Evolutionary conservation across 768 basidiomycete species (phyloP).

Genomic region (Podaxis rugospora): DNA sequence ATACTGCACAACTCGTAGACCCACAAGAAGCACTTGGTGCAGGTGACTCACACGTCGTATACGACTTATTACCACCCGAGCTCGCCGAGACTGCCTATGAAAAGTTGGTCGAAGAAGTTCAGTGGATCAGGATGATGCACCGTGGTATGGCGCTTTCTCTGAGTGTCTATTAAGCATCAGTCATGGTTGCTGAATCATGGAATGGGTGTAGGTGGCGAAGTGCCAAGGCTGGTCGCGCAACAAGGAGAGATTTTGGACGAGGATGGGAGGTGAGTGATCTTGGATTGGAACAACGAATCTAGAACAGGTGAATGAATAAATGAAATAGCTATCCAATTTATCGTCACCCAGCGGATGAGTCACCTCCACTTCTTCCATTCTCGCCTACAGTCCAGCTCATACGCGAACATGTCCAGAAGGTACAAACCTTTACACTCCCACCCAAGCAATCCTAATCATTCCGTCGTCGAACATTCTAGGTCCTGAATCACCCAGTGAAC

Average conservation of each 20-base stretch:
- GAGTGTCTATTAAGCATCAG: neutral
- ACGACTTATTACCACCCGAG: conserved; percentile 52
- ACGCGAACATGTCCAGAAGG: conserved; percentile 55
- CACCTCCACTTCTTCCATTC: conserved; percentile 63
- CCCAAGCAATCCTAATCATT: neutral
- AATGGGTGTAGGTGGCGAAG: conserved; percentile 54
- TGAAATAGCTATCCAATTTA: conserved; percentile 49
- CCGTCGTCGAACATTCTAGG: conserved; percentile 14
- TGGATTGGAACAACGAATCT: neutral
- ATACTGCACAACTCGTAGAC: neutral
- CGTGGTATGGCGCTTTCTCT: conserved; percentile 41
- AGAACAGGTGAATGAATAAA: neutral
- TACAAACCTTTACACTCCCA: conserved; percentile 12
- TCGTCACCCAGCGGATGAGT: conserved; percentile 78
- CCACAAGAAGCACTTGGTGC: conserved; percentile 39
- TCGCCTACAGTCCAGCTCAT: conserved; percentile 66
- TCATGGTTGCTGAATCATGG: neutral
- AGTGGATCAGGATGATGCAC: conserved; percentile 73
- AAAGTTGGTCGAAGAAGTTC: conserved; percentile 56
- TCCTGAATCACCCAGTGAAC: conserved; percentile 61
- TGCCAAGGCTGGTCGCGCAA: conserved; percentile 32
- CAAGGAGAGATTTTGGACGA: conserved; percentile 27
- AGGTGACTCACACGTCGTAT: conserved; percentile 63
- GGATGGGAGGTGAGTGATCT: conserved; percentile 32
- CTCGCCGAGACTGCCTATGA: conserved; percentile 56